These are phyloP conservation scores for Candida khao-thaluensis DNA, from an alignment of 805 yeast genomes.

Conservation along the genomic window DNA sequence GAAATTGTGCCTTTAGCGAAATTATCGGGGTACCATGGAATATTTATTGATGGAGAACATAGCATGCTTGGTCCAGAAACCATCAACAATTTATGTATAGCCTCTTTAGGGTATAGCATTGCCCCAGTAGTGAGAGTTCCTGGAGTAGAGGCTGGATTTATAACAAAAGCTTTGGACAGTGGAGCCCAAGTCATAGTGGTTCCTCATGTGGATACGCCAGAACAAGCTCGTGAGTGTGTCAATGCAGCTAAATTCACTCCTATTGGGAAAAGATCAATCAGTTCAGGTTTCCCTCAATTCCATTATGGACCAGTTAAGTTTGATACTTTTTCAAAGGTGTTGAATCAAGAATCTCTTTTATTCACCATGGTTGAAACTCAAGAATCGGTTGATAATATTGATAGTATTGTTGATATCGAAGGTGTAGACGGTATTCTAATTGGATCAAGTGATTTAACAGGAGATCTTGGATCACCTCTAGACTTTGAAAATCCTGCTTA, in stretches of 20 bases:
- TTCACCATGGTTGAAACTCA: conserved; percentile 2
- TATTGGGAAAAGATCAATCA: neutral
- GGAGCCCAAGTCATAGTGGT: conserved; percentile 2
- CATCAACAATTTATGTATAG: neutral
- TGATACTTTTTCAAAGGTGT: neutral
- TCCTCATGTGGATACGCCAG: conserved; percentile 1
- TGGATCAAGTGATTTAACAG: conserved; percentile 3
- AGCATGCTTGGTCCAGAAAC: neutral
- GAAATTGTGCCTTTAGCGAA: neutral
- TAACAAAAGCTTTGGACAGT: neutral
- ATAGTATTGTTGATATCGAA: neutral
- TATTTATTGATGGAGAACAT: conserved; percentile 1
- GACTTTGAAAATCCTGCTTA: neutral
- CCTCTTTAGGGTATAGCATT: neutral
- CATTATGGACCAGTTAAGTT: conserved; percentile 1
- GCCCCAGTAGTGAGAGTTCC: conserved; percentile 1
- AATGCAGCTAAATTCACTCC: neutral
- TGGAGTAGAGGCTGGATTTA: neutral
- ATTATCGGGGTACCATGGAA: neutral
- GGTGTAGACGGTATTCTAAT: conserved; percentile 1
- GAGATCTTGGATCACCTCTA: neutral
- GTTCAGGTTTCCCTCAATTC: conserved; percentile 1
- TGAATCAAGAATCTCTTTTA: neutral
- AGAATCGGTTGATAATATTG: neutral
- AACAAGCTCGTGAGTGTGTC: neutral